Evolutionary conservation across 805 yeast species (phyloP).

Genomic region (Teunomyces pallodes): DNA sequence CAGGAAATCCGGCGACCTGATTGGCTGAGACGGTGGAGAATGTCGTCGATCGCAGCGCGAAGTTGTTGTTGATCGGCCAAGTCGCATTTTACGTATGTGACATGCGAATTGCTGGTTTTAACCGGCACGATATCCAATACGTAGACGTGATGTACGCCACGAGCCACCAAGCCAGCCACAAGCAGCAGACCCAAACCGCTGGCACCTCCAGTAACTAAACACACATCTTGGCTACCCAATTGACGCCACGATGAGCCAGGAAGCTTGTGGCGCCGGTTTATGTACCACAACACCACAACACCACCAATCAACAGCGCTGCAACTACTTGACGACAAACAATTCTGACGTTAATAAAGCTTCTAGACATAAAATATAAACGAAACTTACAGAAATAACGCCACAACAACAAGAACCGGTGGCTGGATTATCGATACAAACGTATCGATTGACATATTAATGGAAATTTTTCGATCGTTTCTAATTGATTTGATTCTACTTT

Average conservation of each 20-base stretch:
- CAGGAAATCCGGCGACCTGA: slow-evolving; percentile 22
- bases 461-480: too few species aligned
- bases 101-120: background rate
- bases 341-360: background rate
- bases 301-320: too few species aligned
- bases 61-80: slow-evolving; percentile 16
- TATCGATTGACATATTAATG: background rate
- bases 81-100: slow-evolving; percentile 25
- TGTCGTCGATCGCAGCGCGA: slow-evolving; percentile 11
- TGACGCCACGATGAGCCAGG: slow-evolving; percentile 1
- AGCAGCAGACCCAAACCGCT: slow-evolving; percentile 49
- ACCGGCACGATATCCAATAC: slow-evolving; percentile 27
- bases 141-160: slow-evolving; percentile 18
- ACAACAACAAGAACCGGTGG: background rate
- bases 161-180: slow-evolving; percentile 21
- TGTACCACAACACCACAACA: too few species aligned
- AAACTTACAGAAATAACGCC: background rate
- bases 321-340: background rate
- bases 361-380: background rate
- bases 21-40: slow-evolving; percentile 7
- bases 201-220: slow-evolving; percentile 51
- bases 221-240: slow-evolving; percentile 10
- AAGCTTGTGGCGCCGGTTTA: background rate
- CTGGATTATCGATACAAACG: background rate
- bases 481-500: too few species aligned